A percentile compares a stretch with the other conserved stretches of the same genome.
These are phyloP conservation scores for Herpotrichia juniperi DNA, from an alignment of 2,329 filamentous ascomycete species.

Conservation along the genomic window DNA sequence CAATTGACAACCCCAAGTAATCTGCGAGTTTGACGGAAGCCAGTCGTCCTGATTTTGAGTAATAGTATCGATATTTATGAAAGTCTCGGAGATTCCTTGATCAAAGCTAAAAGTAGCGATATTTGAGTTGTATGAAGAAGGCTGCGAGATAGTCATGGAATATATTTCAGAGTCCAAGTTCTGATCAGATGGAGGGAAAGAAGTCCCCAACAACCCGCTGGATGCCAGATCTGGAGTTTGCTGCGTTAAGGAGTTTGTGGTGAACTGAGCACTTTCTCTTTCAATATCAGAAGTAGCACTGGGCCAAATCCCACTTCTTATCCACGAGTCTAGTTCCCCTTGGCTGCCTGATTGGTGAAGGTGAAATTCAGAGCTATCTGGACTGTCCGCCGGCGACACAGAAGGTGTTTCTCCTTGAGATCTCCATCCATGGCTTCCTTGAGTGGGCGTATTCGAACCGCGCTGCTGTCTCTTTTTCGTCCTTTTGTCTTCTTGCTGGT, in stretches of 20 bases:
- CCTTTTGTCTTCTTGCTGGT: conserved; percentile 9
- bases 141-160: background rate
- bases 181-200: background rate
- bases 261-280: background rate
- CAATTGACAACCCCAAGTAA: background rate
- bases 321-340: no score
- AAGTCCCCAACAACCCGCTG: background rate
- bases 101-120: background rate
- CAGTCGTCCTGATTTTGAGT: background rate
- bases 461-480: conserved; percentile 5
- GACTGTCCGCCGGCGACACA: background rate
- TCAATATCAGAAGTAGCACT: background rate
- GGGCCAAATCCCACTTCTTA: background rate
- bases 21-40: background rate
- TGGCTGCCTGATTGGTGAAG: no score
- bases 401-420: background rate
- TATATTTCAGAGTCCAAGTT: background rate
- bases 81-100: background rate
- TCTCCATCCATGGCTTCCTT: background rate
- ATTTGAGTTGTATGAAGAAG: background rate
- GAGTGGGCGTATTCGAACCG: conserved; percentile 4
- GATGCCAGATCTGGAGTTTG: background rate
- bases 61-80: background rate
- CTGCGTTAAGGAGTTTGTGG: background rate
- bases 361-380: no score